A percentile compares a stretch with the other conserved stretches of the same genome.
Conservation (phyloP, 2,329 filamentous ascomycete species). For the Epichloe sylvatica region DNA sequence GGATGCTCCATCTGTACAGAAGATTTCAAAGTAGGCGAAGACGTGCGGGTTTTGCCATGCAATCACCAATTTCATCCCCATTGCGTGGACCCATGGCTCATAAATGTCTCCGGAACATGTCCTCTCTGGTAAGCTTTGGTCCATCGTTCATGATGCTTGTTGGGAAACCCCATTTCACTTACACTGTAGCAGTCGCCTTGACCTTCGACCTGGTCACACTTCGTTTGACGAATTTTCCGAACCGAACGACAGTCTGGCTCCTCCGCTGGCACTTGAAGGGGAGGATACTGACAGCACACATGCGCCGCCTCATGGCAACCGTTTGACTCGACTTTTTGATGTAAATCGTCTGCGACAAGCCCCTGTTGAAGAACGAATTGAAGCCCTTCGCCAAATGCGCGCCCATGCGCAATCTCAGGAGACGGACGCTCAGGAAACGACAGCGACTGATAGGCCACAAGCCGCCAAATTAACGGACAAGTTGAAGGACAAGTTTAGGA, state of each 20-base stretch:
- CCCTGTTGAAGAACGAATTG: slow-evolving; percentile 48
- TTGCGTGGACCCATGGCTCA: slow-evolving; percentile 56
- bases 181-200: slow-evolving; percentile 32
- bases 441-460: slow-evolving; percentile 23
- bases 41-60: slow-evolving; percentile 54
- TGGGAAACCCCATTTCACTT: background rate
- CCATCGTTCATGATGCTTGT: background rate
- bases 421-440: slow-evolving; percentile 10
- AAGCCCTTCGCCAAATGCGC: slow-evolving; percentile 35
- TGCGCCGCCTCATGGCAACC: slow-evolving; percentile 22
- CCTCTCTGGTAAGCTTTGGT: slow-evolving; percentile 45
- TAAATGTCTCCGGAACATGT: slow-evolving; percentile 57
- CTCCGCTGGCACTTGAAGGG: slow-evolving; percentile 27
- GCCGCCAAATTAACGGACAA: slow-evolving; percentile 33
- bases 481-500: slow-evolving; percentile 38
- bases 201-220: slow-evolving; percentile 31
- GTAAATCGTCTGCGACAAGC: slow-evolving; percentile 43
- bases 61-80: slow-evolving; percentile 53
- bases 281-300: slow-evolving; percentile 20
- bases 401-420: slow-evolving; percentile 12
- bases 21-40: slow-evolving; percentile 51
- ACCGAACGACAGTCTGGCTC: slow-evolving; percentile 19
- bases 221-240: slow-evolving; percentile 8
- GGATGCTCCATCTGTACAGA: slow-evolving; percentile 59
- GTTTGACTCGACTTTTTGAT: slow-evolving; percentile 41